phyloP scores from a whole-genome alignment of 805 yeast genomes.

The Spathaspora passalidarum region DNA sequence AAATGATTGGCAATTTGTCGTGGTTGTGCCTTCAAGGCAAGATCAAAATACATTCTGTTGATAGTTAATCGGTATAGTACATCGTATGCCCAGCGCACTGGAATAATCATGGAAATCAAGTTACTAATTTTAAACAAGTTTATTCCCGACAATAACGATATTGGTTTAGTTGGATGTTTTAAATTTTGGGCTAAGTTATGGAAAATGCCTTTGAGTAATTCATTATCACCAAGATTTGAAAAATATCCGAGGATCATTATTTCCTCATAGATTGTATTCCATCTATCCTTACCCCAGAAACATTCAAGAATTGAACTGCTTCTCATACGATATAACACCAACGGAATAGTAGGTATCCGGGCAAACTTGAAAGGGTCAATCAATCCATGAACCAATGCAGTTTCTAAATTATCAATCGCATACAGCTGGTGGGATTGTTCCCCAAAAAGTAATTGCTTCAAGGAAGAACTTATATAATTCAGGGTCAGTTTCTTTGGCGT shows the following conservation, averaged over 20 bases:
- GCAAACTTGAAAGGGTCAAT: constrained; percentile 37
- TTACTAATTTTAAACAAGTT: constrained; percentile 28
- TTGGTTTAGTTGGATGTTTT: constrained; percentile 5
- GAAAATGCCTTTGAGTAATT: constrained; percentile 15
- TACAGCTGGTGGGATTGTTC: constrained; percentile 9
- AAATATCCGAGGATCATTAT: constrained; percentile 34
- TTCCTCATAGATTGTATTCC: constrained; percentile 28
- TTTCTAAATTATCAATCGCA: constrained; percentile 25
- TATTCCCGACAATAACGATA: constrained; percentile 17
- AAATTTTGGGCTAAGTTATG: background rate
- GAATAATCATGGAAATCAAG: constrained; percentile 33
- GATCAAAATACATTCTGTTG: constrained; percentile 30
- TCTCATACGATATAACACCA: constrained; percentile 37
- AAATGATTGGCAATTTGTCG: constrained; percentile 32
- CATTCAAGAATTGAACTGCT: constrained; percentile 28
- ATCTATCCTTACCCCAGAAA: constrained; percentile 15
- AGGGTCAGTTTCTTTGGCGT: constrained; percentile 1
- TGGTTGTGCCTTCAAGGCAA: constrained; percentile 26
- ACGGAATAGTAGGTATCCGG: constrained; percentile 36
- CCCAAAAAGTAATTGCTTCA: constrained; percentile 11
- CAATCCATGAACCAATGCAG: constrained; percentile 27
- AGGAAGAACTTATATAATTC: constrained; percentile 1
- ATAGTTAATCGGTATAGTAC: constrained; percentile 28
- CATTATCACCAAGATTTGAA: constrained; percentile 36
- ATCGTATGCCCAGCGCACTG: constrained; percentile 37